Evolutionary conservation across 225 moss, liverwort and hornwort species (phyloP), one percentile per base, ranked within the genome.

Genomic region (Pseudoscleropodium purum): DNA sequence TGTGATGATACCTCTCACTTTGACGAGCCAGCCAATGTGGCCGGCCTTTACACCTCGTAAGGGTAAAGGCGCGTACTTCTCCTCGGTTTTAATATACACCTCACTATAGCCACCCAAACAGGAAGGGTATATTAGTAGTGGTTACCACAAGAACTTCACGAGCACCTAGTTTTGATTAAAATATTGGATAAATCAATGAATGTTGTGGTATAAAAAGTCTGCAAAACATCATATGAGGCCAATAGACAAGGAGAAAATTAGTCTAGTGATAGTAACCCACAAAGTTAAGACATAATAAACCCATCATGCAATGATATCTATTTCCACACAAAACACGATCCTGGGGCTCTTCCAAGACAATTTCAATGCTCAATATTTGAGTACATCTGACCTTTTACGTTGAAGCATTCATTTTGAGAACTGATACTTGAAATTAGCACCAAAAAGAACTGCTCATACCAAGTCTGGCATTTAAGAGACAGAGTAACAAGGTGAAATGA

Each of bases 1-100:
- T 69, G 97, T 99, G 80, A 99, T 95, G 68, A 99, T 99, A 74
- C 98, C 98, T 87, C 96, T 96, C 89, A 99, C 98, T 91, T 99
- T 99, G 86, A 99, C 98, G 41, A 99, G 95, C 93, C 94, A 96
- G 82, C 98, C 98, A 87, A 99, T 97, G 81, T 97, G 95, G 52
- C 82, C 90, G 73, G 98, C 98, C 91, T 96, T 99, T 3, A 99
- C 98, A 89, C 96, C 95, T 72, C 97, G 95, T 78, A 99, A 86
- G 21, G 96, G 94, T 84, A 93, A 90, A 61, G 98, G 90, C 86
- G 92, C 92, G 83, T 90, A 89, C 79, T 95, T 96, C 43, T 90
- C 90, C 88, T 92, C 93, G n/a, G 93, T 86, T 83, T 90, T 96
- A 52, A 99, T 95, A 39, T 94, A 92, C 49, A 99, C 96, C 91